Percentiles rank a stretch among this genome's conserved stretches.
phyloP scores from a whole-genome alignment of 192 early-diverging fungal species.

The Entomortierella chlamydospora region DNA sequence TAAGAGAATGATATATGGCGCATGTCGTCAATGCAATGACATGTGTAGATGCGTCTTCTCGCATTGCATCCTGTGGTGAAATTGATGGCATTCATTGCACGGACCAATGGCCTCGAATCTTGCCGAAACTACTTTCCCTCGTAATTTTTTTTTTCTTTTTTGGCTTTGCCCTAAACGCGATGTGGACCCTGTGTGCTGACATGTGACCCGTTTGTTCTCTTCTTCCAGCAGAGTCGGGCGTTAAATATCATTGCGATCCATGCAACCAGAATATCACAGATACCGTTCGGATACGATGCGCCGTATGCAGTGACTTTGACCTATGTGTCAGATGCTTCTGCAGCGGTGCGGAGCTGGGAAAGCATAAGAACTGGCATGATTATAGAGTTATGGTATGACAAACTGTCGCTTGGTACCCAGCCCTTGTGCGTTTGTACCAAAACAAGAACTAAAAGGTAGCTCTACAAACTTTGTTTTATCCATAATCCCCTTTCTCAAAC shows the following conservation, averaged over 20 bases:
- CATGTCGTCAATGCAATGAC: slow-evolving; percentile 8
- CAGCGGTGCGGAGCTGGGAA: slow-evolving; percentile 79
- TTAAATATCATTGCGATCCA: slow-evolving; percentile 82
- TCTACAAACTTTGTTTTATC: not conserved
- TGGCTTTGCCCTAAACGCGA: too few species aligned
- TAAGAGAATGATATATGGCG: not conserved
- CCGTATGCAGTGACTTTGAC: slow-evolving; percentile 89
- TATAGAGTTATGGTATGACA: slow-evolving; percentile 87
- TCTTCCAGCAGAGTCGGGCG: slow-evolving; percentile 42
- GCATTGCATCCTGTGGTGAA: not conserved
- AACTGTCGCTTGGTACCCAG: too few species aligned
- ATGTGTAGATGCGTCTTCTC: slow-evolving; percentile 17
- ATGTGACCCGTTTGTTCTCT: slow-evolving; percentile 23
- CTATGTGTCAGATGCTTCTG: slow-evolving; percentile 96
- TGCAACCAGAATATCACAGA: slow-evolving; percentile 93
- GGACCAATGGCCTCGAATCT: slow-evolving; percentile 1
- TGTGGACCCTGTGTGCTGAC: not conserved
- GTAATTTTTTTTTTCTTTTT: slow-evolving; percentile 6
- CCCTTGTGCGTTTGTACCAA: not conserved
- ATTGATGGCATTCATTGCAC: not conserved
- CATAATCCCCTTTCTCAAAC: not conserved
- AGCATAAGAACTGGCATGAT: slow-evolving; percentile 86
- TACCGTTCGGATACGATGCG: slow-evolving; percentile 88
- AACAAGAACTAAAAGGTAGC: not conserved
- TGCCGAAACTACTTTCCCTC: slow-evolving; percentile 15